Conservation (phyloP, 108 stramenopile species). For the Cyclotella atomus region DNA sequence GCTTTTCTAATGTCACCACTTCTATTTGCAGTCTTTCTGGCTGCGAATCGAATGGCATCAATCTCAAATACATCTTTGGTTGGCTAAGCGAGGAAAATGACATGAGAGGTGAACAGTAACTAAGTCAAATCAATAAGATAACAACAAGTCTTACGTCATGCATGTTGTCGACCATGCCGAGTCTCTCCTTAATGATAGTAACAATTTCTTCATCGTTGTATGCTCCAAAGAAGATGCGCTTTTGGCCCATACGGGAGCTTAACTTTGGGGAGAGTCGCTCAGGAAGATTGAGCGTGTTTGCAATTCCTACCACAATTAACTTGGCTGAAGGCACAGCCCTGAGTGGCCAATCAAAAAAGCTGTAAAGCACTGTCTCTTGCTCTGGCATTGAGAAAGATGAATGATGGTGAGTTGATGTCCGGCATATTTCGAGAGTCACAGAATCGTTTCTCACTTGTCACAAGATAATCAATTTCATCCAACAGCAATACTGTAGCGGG, state of each 20-base stretch:
- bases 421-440: too few species aligned
- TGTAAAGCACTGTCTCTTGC: conserved; percentile 94
- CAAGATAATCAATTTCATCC: conserved; percentile 98
- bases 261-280: conserved; percentile 86
- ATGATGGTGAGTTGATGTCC: too few species aligned
- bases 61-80: conserved; percentile 58
- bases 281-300: conserved; percentile 98
- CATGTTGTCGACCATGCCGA: conserved; percentile 34
- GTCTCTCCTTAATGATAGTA: conserved; percentile 70
- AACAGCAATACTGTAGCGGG: conserved; percentile 76
- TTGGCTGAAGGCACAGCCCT: conserved; percentile 11
- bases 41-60: conserved; percentile 87
- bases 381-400: too few species aligned
- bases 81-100: conserved; percentile 10
- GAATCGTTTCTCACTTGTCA: too few species aligned
- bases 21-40: conserved; percentile 85
- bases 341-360: conserved; percentile 97
- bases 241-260: conserved; percentile 76
- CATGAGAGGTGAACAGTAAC: neutral
- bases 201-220: conserved; percentile 62
- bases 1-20: conserved; percentile 95
- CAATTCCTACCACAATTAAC: conserved; percentile 88
- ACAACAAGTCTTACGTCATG: conserved; percentile 10
- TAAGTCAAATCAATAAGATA: neutral
- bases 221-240: conserved; percentile 64